These are phyloP conservation scores for Aspergillus ellipticus DNA, from an alignment of 495 filamentous ascomycete genomes.

Conservation along the genomic window DNA sequence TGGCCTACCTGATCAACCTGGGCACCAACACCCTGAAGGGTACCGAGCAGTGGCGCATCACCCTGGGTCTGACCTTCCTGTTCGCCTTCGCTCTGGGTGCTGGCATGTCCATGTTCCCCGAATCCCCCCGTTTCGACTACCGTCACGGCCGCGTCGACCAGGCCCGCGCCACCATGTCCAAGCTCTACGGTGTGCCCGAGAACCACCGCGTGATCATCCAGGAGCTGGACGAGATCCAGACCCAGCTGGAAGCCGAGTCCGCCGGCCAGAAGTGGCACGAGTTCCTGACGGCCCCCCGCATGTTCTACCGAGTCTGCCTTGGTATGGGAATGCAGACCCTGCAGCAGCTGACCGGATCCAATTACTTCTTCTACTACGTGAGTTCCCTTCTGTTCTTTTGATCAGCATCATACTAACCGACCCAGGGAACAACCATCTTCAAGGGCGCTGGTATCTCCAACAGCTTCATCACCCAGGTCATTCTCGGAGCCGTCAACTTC, in stretches of 20 bases:
- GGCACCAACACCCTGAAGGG: slow-evolving; percentile 53
- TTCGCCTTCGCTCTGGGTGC: slow-evolving; percentile 70
- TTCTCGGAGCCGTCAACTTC: slow-evolving; percentile 72
- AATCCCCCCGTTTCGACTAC: slow-evolving; percentile 67
- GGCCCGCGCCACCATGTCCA: slow-evolving; percentile 62
- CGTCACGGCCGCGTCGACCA: slow-evolving; percentile 59
- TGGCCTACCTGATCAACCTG: slow-evolving; percentile 74
- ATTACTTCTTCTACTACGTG: slow-evolving; percentile 79
- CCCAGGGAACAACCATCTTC: slow-evolving; percentile 71
- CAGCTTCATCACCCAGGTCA: slow-evolving; percentile 68
- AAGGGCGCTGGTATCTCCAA: slow-evolving; percentile 63
- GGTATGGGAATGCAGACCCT: slow-evolving; percentile 67
- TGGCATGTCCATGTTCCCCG: slow-evolving; percentile 69
- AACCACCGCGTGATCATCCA: slow-evolving; percentile 59
- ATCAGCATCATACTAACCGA: not conserved
- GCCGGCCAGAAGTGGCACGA: slow-evolving; percentile 61
- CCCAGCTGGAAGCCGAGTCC: slow-evolving; percentile 54
- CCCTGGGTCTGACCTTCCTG: slow-evolving; percentile 71
- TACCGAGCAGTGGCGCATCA: slow-evolving; percentile 69
- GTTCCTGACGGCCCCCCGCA: slow-evolving; percentile 66
- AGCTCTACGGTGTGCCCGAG: slow-evolving; percentile 65
- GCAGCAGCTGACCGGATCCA: slow-evolving; percentile 67
- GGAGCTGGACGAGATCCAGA: slow-evolving; percentile 63
- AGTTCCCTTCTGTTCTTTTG: slow-evolving; percentile 27
- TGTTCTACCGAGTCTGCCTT: slow-evolving; percentile 66